Base-by-base conservation (phyloP, 2,329 filamentous ascomycete genomes). In the Xylariaceae sp. region DNA sequence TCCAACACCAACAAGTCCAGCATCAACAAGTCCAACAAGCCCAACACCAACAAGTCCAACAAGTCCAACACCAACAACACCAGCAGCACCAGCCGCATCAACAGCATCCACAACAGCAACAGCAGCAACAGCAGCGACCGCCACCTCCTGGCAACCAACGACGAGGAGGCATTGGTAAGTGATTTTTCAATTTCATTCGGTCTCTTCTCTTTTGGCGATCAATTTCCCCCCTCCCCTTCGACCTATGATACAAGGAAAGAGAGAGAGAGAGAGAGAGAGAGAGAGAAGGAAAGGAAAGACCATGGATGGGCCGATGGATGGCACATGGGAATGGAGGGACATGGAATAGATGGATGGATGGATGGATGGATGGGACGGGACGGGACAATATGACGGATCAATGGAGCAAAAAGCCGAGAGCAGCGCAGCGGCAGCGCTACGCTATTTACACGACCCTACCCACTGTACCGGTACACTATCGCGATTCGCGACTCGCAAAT, bases 141-240 rank as follows among this genome's bases (percentile, higher is more conserved):
- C 73, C 76, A 61, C 77, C 79, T 70, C 66, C 72, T 58, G 67
- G 73, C 53, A 74, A 73, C 58, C 76, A 74, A 66, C 74, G 78
- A 60, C 76, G 78, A 62, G 77, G 76, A 62, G 78, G 77, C 61
- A 80, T 80, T 67, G 78, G 78, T 80, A 72, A 60, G 73, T 69
- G 57, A 41, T 29, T 53, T 47, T 57, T 43, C 8, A 45, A 19
- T 19, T 57, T 49, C 29, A 29, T 57, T 55, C 29, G 27, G 41
- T 19, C 19, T 19, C 54, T 44, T 30, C 37, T 47, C 58, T 40
- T 42, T 47, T 46, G n/a, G 50, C 54, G 42, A 53, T 42, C 47
- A 30, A 45, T 47, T 41, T 39, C 31, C 50, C 55, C 53, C 8
- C 8, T 11, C 35, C 4, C 3, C 12, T 11, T 37, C 5, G 5